Base-by-base conservation (phyloP, 1,284 basidiomycete species). In the Moniliella sp. region DNA sequence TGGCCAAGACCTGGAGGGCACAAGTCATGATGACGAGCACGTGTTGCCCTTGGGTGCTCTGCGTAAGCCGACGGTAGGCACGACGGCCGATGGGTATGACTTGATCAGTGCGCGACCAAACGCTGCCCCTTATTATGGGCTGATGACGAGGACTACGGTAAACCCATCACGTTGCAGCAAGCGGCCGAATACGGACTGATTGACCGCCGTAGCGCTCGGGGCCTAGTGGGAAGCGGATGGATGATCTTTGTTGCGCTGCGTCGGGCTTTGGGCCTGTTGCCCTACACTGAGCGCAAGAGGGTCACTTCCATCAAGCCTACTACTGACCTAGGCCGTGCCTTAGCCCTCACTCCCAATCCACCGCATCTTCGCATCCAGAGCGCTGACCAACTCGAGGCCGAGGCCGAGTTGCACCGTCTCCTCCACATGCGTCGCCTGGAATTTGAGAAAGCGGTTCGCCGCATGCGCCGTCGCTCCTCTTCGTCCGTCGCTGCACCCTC, bases 111-210 rank as follows among this genome's bases (percentile, higher is more conserved):
- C 3, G 39, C 43, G 9, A 43, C 43, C 12, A 30, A 38, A 11
- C 37, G 40, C 7, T 33, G 44, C 23, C 45, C 50, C 5, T 44
- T 54, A 4, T 31, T 37, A 7, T 54, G 50, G 50, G 50, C 50
- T 9, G 50, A 54, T 27, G 50, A 54, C 21, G 50, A 54, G 18
- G 50, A 54, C 29, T 54, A 45, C 25, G 50, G 50, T 13, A 38
- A 33, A 7, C 46, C 47, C 7, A 48, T 54, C 27, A 51, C 40
- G 23, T 41, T 51, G 19, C 32, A 37, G 15, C 48, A 54, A 26
- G 50, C 50, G 15, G 19, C 38, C 18, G 38, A 23, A n/a, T 23
- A 23, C 21, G 21, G 42, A 27, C 34, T 54, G 3, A 47, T 45
- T 8, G 16, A 12, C 15, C 25, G 18, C 9, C 15, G 25, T 13